These are phyloP conservation scores for Aspergillus sp. DNA, from an alignment of 2,329 filamentous ascomycete genomes.

Conservation along the genomic window DNA sequence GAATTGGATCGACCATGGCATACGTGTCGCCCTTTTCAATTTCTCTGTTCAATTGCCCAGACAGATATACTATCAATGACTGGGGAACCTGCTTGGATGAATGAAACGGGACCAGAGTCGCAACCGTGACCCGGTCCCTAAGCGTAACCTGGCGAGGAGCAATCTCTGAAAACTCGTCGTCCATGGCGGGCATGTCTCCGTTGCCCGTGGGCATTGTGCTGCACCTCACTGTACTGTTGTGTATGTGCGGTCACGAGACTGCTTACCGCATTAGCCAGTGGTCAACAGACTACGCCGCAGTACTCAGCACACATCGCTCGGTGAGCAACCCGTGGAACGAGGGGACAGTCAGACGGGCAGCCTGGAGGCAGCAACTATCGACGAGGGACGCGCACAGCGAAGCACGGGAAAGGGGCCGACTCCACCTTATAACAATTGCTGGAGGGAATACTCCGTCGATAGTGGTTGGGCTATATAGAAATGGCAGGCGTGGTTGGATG, in stretches of 20 bases:
- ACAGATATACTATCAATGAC: slow-evolving; percentile 75
- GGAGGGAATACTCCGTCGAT: not conserved
- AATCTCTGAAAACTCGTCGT: slow-evolving; percentile 68
- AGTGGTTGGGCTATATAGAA: not conserved
- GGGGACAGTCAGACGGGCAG: not conserved
- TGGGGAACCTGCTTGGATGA: slow-evolving; percentile 76
- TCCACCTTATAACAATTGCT: not conserved
- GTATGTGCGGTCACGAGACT: slow-evolving; percentile 41
- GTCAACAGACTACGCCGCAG: slow-evolving; percentile 13
- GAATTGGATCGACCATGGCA: slow-evolving; percentile 79
- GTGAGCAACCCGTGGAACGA: not conserved
- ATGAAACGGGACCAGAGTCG: slow-evolving; percentile 81
- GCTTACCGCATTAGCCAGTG: slow-evolving; percentile 37
- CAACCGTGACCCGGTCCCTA: slow-evolving; percentile 80
- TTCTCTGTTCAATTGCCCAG: slow-evolving; percentile 83
- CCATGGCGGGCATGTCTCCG: slow-evolving; percentile 39
- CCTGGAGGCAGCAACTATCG: not conserved
- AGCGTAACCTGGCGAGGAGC: slow-evolving; percentile 77
- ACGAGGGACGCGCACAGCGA: not conserved
- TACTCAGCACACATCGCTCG: slow-evolving; percentile 1
- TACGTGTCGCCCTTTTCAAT: slow-evolving; percentile 93
- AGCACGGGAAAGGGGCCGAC: not conserved
- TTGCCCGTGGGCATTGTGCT: slow-evolving; percentile 43
- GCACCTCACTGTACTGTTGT: slow-evolving; percentile 18
- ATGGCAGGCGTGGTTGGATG: slow-evolving; percentile 21